Evolutionary conservation across 2,329 filamentous ascomycete genomes (phyloP).

Genomic region (Penicillium sp.): DNA sequence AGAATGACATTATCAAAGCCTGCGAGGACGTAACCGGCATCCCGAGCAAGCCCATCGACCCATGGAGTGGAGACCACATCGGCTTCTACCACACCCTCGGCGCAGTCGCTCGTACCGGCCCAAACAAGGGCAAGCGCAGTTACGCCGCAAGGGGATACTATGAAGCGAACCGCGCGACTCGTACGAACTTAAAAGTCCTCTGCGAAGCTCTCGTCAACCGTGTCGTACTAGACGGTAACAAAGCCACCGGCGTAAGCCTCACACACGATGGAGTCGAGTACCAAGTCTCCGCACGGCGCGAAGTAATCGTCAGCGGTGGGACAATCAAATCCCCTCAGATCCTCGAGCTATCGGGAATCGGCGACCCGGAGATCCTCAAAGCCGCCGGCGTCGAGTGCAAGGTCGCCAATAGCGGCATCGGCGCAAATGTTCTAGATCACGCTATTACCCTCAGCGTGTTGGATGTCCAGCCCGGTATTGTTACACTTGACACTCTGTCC

Average conservation of each 20-base stretch:
- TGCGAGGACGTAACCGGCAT: constrained; percentile 12
- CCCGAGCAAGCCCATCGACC: constrained; percentile 19
- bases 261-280: constrained; percentile 37
- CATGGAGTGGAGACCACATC: constrained; percentile 38
- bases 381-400: constrained; percentile 42
- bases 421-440: constrained; percentile 52
- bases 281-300: constrained; percentile 38
- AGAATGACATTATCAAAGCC: constrained; percentile 21
- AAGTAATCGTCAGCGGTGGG: constrained; percentile 61
- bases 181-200: constrained; percentile 49
- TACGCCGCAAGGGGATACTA: constrained; percentile 45
- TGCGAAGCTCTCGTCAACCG: constrained; percentile 45
- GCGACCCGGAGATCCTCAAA: constrained; percentile 45
- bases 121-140: constrained; percentile 33
- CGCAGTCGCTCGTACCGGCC: constrained; percentile 31
- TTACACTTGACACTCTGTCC: constrained; percentile 10
- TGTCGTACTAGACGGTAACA: constrained; percentile 21
- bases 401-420: constrained; percentile 46
- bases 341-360: constrained; percentile 61
- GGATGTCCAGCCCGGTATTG: constrained; percentile 12
- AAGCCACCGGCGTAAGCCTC: constrained; percentile 44
- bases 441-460: constrained; percentile 9
- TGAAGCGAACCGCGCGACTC: constrained; percentile 27
- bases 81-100: constrained; percentile 38
- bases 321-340: constrained; percentile 57